Conservation (phyloP, 2,329 filamentous ascomycete species). For the Fusarium citri region DNA sequence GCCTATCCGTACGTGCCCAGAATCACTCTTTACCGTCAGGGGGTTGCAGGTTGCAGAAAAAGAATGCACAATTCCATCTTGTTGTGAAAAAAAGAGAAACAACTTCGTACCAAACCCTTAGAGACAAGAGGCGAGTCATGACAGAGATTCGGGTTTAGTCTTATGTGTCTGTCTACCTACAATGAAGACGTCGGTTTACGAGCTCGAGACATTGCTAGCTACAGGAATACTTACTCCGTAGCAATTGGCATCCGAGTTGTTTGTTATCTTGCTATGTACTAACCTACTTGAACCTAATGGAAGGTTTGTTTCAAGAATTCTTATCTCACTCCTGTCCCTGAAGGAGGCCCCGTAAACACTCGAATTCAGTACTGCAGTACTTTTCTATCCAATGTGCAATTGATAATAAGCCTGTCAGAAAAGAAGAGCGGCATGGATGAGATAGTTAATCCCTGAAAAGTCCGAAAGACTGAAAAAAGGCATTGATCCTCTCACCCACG, state of each 20-base stretch:
- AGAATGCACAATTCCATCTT: not conserved
- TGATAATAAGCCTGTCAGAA: conserved; percentile 5
- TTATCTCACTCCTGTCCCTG: not conserved
- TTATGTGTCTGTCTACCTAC: not conserved
- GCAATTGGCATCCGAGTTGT: conserved; percentile 17
- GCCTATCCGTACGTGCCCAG: too few species aligned
- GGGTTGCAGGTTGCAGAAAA: not conserved
- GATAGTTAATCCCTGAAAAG: conserved; percentile 1
- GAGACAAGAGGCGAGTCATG: not conserved
- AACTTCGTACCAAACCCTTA: not conserved
- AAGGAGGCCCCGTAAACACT: not conserved
- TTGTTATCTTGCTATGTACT: not conserved
- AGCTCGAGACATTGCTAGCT: not conserved
- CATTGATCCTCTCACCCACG: conserved; percentile 23
- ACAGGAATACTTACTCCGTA: not conserved
- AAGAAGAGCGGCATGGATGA: not conserved
- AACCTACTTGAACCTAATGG: not conserved
- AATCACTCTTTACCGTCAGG: not conserved
- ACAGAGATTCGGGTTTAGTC: not conserved
- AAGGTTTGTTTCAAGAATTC: conserved; percentile 13
- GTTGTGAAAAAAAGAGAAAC: not conserved
- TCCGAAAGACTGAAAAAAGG: conserved; percentile 1
- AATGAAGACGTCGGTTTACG: not conserved
- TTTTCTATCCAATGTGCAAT: conserved; percentile 4
- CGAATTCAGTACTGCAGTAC: not conserved